A percentile compares a stretch with the other conserved stretches of the same genome.
Evolutionary conservation across 2,329 filamentous ascomycete genomes (phyloP).

Genomic region (Monosporascus sp.): DNA sequence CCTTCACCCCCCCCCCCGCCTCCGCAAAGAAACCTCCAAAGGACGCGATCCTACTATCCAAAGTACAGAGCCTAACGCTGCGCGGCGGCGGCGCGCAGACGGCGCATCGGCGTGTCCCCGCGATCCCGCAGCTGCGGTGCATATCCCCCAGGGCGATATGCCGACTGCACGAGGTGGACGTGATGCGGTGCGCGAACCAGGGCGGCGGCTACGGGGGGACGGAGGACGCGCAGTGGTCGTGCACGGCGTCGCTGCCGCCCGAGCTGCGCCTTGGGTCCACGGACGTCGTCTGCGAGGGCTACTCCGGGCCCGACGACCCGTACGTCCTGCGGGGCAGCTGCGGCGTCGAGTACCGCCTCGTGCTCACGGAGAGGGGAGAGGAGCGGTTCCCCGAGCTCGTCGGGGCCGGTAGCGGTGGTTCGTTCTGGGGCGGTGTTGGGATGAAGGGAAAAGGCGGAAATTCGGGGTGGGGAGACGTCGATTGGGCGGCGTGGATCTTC

Average conservation of each 20-base stretch:
- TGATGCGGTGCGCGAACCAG: slow-evolving; percentile 86
- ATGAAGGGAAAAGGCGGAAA: slow-evolving; percentile 21
- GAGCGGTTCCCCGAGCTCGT: slow-evolving; percentile 58
- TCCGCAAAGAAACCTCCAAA: slow-evolving; percentile 35
- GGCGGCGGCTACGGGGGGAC: slow-evolving; percentile 69
- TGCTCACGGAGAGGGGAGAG: slow-evolving; percentile 74
- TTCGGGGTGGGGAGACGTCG: not conserved
- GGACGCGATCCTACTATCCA: slow-evolving; percentile 52
- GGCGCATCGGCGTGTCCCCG: slow-evolving; percentile 66
- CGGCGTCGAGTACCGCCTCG: slow-evolving; percentile 81
- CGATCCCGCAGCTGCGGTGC: slow-evolving; percentile 78
- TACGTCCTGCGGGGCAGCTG: slow-evolving; percentile 91
- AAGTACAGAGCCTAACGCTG: slow-evolving; percentile 74
- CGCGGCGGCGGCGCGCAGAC: slow-evolving; percentile 61
- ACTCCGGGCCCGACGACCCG: slow-evolving; percentile 67
- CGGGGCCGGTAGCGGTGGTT: slow-evolving; percentile 22
- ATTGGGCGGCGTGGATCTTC: slow-evolving; percentile 44
- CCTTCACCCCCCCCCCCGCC: slow-evolving; percentile 11
- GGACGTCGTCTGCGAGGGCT: slow-evolving; percentile 91
- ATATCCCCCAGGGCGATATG: slow-evolving; percentile 61
- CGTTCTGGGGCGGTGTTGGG: slow-evolving; percentile 23
- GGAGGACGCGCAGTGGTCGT: slow-evolving; percentile 89
- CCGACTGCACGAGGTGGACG: slow-evolving; percentile 67
- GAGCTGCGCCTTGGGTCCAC: slow-evolving; percentile 72
- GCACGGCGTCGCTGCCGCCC: slow-evolving; percentile 57